phyloP scores from a whole-genome alignment of 2,329 filamentous ascomycete genomes.

The Scedosporium minutisporum region DNA sequence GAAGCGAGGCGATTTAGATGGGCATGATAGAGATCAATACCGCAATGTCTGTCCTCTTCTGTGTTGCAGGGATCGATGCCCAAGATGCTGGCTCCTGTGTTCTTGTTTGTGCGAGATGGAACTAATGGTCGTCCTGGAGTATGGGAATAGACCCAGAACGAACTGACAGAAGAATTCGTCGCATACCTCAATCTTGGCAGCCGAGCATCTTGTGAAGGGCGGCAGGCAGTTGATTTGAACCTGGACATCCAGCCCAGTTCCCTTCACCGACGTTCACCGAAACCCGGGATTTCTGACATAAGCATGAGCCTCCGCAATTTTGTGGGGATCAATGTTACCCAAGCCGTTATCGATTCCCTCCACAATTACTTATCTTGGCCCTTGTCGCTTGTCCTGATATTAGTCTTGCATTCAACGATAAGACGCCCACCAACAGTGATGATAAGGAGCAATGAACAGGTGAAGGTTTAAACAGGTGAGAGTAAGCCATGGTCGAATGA shows the following conservation, averaged over 20 bases:
- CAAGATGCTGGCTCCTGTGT: no score
- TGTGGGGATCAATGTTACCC: neutral
- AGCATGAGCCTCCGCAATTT: neutral
- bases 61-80: no score
- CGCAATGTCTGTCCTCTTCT: neutral
- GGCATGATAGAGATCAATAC: neutral
- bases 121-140: no score
- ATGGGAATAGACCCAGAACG: no score
- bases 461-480: neutral
- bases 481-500: neutral
- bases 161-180: no score
- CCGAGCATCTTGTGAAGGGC: no score
- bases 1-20: neutral
- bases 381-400: neutral
- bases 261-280: no score
- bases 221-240: no score
- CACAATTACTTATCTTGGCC: neutral
- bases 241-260: no score
- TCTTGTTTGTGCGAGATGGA: no score
- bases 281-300: neutral
- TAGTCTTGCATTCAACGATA: neutral
- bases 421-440: neutral
- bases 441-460: neutral
- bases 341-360: no score
- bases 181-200: no score